phyloP scores from a whole-genome alignment of 129 eudicot species.

The Scalesia atractyloides region DNA sequence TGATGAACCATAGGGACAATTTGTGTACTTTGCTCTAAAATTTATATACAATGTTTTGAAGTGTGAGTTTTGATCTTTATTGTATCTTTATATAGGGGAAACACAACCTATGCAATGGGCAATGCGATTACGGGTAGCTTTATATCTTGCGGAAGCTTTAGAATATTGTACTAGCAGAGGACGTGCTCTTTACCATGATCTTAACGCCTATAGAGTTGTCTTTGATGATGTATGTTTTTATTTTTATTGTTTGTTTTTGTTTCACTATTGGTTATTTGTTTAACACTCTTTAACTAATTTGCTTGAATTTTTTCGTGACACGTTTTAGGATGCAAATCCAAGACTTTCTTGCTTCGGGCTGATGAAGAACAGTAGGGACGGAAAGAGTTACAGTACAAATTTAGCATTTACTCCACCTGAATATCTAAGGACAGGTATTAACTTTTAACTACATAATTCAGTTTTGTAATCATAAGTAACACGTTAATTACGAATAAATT shows the following conservation, averaged over 20 bases:
- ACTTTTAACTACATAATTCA: too few relatives aligned
- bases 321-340: slow-evolving; percentile 71
- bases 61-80: slow-evolving; percentile 23
- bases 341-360: slow-evolving; percentile 87
- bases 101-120: slow-evolving; percentile 95
- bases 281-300: background rate
- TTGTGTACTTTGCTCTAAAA: background rate
- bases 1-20: too few relatives aligned
- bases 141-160: slow-evolving; percentile 81
- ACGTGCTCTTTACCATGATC: slow-evolving; percentile 82
- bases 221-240: slow-evolving; percentile 59
- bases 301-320: background rate
- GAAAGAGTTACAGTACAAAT: slow-evolving; percentile 91
- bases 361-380: slow-evolving; percentile 94
- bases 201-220: slow-evolving; percentile 83
- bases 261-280: background rate
- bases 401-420: slow-evolving; percentile 93
- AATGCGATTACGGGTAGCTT: slow-evolving; percentile 89
- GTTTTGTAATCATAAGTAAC: background rate
- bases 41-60: background rate
- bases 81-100: slow-evolving; percentile 62
- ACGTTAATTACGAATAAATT: background rate
- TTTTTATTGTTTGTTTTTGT: background rate
- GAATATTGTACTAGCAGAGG: slow-evolving; percentile 90
- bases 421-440: slow-evolving; percentile 72